These are phyloP conservation scores for Trichoderma guizhouense DNA, from an alignment of 2,329 filamentous ascomycete genomes.

Conservation along the genomic window DNA sequence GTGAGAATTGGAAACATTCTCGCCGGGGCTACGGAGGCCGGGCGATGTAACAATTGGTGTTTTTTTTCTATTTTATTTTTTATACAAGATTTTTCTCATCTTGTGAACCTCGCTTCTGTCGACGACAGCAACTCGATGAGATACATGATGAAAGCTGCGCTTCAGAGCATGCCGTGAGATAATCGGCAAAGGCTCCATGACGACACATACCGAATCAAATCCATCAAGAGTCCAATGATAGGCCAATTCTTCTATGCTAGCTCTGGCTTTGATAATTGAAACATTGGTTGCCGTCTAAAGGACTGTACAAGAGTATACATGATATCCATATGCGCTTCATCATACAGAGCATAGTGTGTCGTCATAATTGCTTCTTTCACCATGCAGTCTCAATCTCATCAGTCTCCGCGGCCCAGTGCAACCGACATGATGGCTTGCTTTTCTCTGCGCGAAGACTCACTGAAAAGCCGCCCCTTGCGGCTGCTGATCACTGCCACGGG, in stretches of 20 bases:
- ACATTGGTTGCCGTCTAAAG: background rate
- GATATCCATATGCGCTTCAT: background rate
- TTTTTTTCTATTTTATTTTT: background rate
- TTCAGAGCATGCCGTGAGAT: background rate
- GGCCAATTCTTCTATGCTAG: background rate
- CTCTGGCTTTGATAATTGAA: background rate
- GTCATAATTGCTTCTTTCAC: constrained; percentile 18
- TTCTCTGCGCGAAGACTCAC: constrained; percentile 37
- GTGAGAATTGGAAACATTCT: background rate
- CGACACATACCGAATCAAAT: background rate
- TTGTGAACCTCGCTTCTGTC: background rate
- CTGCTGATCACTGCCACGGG: constrained; percentile 66
- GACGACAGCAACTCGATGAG: background rate
- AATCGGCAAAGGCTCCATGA: background rate
- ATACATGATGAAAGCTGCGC: background rate
- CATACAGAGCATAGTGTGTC: background rate
- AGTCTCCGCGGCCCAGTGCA: constrained; percentile 30
- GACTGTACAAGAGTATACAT: background rate
- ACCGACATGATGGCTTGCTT: constrained; percentile 33
- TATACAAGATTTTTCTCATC: background rate
- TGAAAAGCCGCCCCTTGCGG: constrained; percentile 47
- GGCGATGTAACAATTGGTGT: background rate
- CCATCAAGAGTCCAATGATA: background rate
- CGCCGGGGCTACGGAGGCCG: background rate
- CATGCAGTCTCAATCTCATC: constrained; percentile 36